These are phyloP conservation scores for Candida golubevii DNA, from an alignment of 805 yeast species.

Conservation along the genomic window DNA sequence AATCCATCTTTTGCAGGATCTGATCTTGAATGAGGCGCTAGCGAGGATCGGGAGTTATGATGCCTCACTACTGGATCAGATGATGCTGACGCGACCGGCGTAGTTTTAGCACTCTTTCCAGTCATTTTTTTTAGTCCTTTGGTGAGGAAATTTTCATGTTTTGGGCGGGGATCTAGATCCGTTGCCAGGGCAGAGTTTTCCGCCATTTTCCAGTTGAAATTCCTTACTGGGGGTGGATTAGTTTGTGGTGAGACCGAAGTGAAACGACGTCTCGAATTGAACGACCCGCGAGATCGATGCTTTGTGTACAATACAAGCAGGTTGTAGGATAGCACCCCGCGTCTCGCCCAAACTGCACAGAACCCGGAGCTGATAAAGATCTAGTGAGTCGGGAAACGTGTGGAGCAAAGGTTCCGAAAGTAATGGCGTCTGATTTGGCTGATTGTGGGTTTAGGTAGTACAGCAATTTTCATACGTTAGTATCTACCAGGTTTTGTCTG, in stretches of 20 bases:
- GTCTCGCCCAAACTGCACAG: no score
- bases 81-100: constrained; percentile 1
- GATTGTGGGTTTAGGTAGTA: no score
- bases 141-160: constrained; percentile 17
- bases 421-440: no score
- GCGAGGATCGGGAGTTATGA: neutral
- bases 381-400: no score
- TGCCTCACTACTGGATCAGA: constrained; percentile 1
- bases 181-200: neutral
- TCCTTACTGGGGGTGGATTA: neutral
- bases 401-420: no score
- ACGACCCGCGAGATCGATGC: constrained; percentile 4
- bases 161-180: constrained; percentile 5
- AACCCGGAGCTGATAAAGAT: no score
- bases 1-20: constrained; percentile 16
- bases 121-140: constrained; percentile 30
- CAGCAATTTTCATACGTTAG: no score
- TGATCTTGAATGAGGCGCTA: neutral
- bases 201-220: neutral
- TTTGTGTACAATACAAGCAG: constrained; percentile 4
- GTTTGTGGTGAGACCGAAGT: neutral
- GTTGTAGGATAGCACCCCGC: no score
- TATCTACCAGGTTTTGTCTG: no score
- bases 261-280: no score
- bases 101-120: constrained; percentile 20